Percentiles rank a stretch among this genome's conserved stretches.
Evolutionary conservation across 75 land plant species (phyloP).

Genomic region (Pinus taeda): DNA sequence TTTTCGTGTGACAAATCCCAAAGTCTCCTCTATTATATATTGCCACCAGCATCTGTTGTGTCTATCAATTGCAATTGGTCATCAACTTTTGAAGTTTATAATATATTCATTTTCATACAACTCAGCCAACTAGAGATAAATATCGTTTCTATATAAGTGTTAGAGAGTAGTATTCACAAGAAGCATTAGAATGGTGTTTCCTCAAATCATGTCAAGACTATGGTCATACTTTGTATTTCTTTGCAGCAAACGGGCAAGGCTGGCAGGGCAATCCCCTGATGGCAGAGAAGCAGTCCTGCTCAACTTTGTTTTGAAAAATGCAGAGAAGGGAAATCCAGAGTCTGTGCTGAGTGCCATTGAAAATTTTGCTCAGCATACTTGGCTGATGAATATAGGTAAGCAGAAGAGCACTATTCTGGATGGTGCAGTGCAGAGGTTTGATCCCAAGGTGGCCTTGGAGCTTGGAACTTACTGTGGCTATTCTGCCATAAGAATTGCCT

Average conservation of each 20-base stretch:
- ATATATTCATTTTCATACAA: not conserved
- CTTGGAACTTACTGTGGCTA: constrained; percentile 24
- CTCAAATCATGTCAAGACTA: not conserved
- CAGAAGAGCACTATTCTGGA: constrained; percentile 10
- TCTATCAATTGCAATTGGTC: not conserved
- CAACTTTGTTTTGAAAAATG: constrained; percentile 4
- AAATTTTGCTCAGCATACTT: constrained; percentile 3
- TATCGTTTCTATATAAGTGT: not conserved
- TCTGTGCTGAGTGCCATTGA: constrained; percentile 15
- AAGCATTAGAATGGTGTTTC: not conserved
- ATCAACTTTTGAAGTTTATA: not conserved
- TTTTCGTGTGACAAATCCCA: no score
- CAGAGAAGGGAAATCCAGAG: constrained; percentile 13
- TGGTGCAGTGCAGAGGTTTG: constrained; percentile 2
- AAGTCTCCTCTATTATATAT: no score
- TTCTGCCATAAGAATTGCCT: constrained; percentile 21
- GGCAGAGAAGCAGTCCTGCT: constrained; percentile 13
- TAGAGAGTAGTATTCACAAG: not conserved
- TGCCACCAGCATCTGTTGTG: no score
- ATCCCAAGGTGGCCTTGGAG: constrained; percentile 18
- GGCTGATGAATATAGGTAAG: constrained; percentile 25
- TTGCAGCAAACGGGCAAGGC: not conserved
- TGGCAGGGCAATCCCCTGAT: constrained; percentile 14
- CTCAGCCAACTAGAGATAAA: not conserved
- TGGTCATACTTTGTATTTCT: constrained; percentile 6